Conservation (phyloP, 345 rosid genomes). For the Orychophragmus violaceus region DNA sequence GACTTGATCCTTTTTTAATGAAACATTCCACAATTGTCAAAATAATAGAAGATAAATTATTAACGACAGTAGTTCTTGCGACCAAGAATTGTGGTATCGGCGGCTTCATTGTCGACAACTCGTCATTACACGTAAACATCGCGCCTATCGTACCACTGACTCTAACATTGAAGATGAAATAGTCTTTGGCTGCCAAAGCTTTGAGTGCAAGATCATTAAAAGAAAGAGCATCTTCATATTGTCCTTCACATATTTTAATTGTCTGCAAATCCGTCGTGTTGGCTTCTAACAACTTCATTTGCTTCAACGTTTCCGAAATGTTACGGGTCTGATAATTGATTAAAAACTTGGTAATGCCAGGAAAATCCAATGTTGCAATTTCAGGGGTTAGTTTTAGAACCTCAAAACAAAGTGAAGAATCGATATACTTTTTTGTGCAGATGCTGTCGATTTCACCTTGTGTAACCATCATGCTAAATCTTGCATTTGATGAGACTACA, state of each 20-base stretch:
- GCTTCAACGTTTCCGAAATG: not conserved
- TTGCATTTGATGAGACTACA: not conserved
- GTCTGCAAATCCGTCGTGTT: not conserved
- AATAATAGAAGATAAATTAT: too few relatives aligned
- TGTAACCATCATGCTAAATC: not conserved
- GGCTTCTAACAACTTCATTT: not conserved
- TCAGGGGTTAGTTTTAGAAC: not conserved
- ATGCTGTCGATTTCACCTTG: not conserved
- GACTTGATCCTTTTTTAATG: too few relatives aligned
- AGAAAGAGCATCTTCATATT: not conserved
- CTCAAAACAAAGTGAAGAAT: not conserved
- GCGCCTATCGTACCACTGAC: too few relatives aligned
- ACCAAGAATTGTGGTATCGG: too few relatives aligned
- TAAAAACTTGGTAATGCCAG: not conserved
- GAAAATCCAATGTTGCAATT: not conserved
- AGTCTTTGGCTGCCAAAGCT: not conserved
- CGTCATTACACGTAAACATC: too few relatives aligned
- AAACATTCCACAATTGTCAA: too few relatives aligned
- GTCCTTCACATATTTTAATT: not conserved
- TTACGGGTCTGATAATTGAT: not conserved
- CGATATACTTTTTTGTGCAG: not conserved
- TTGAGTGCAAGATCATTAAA: not conserved
- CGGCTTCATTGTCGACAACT: too few relatives aligned
- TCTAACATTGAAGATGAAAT: too few relatives aligned
- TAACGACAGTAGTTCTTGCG: too few relatives aligned